These are phyloP conservation scores for Macroventuria anomochaeta DNA, from an alignment of 2,329 filamentous ascomycete species.

Conservation along the genomic window DNA sequence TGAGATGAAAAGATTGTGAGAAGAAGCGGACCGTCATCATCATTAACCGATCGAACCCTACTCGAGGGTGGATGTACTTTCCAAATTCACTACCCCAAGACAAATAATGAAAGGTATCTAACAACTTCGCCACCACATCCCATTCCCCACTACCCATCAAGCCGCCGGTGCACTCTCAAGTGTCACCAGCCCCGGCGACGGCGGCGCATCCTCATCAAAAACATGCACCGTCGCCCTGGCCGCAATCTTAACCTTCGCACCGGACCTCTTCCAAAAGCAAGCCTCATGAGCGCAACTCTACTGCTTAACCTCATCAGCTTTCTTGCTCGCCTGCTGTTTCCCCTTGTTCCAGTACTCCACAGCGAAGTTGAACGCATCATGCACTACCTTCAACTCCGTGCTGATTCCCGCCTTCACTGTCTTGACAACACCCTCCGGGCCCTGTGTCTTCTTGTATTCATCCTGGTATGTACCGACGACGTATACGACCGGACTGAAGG, in stretches of 20 bases:
- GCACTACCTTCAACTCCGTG: slow-evolving; percentile 49
- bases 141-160: background rate
- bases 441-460: slow-evolving; percentile 50
- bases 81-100: background rate
- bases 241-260: background rate
- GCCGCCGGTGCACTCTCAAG: background rate
- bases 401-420: slow-evolving; percentile 46
- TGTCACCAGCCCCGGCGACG: background rate
- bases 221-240: background rate
- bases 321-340: slow-evolving; percentile 43
- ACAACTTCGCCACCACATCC: background rate
- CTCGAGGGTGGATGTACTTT: background rate
- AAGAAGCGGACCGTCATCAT: slow-evolving; percentile 5
- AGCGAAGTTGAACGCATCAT: slow-evolving; percentile 42
- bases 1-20: background rate
- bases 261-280: background rate
- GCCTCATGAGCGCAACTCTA: slow-evolving; percentile 18
- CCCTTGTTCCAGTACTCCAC: slow-evolving; percentile 42
- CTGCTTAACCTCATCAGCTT: slow-evolving; percentile 46
- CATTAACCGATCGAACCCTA: slow-evolving; percentile 16
- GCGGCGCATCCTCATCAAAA: slow-evolving; percentile 4
- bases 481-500: slow-evolving; percentile 45
- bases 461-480: slow-evolving; percentile 47
- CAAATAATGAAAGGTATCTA: slow-evolving; percentile 25
- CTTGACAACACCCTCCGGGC: slow-evolving; percentile 45